A percentile compares a stretch with the other conserved stretches of the same genome.
Evolutionary conservation across 768 basidiomycete genomes (phyloP).

Genomic region (Xerocomellus amylosporus): DNA sequence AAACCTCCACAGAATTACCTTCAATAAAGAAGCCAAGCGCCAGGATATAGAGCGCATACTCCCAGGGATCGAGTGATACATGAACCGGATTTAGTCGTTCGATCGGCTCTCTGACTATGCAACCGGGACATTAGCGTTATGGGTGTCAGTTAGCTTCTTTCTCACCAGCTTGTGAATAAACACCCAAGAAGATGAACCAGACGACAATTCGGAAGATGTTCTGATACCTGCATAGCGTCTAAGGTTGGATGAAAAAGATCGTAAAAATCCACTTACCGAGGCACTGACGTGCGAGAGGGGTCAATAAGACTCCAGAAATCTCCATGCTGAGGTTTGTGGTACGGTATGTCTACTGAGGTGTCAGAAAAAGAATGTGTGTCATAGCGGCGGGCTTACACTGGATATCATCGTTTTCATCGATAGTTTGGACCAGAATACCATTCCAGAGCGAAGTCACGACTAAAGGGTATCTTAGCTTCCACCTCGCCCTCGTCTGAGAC

Average conservation of each 20-base stretch:
- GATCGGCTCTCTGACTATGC: constrained; percentile 69
- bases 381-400: constrained; percentile 52
- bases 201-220: constrained; percentile 75
- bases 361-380: constrained; percentile 2
- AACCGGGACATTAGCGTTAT: constrained; percentile 1
- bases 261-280: constrained; percentile 43
- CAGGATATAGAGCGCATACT: constrained; percentile 76
- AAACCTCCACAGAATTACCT: constrained; percentile 45
- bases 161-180: constrained; percentile 82
- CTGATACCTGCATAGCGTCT: constrained; percentile 58
- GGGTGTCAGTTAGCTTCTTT: background rate
- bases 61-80: constrained; percentile 70
- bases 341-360: constrained; percentile 57
- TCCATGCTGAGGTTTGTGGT: constrained; percentile 49
- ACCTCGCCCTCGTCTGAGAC: background rate
- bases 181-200: constrained; percentile 75
- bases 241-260: background rate
- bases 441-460: constrained; percentile 82
- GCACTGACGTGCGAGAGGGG: constrained; percentile 75
- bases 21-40: constrained; percentile 74
- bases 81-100: constrained; percentile 60
- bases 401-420: constrained; percentile 71
- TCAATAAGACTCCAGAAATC: constrained; percentile 73
- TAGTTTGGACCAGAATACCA: constrained; percentile 77
- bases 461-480: constrained; percentile 28